Base-by-base conservation (phyloP, 148 eudicot species). In the Limonium bicolor region DNA sequence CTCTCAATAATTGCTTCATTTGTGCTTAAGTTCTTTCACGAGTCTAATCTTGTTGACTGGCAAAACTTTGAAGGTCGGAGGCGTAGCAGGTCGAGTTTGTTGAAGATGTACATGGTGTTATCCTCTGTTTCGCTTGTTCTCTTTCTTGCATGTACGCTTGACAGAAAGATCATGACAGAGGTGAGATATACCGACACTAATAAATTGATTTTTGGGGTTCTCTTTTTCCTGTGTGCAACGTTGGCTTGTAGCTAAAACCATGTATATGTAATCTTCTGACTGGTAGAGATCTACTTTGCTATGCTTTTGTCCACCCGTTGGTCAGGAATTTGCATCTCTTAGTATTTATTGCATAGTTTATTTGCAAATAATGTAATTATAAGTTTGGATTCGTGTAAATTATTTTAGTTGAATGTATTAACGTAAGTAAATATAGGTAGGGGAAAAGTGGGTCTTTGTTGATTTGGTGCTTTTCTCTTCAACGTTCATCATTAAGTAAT, bases 51-150 rank as follows among this genome's bases (percentile, higher is more conserved):
- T 41, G 27, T 20, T 41, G 15, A 1, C 11, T 20, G 27, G 12
- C 13, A 11, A 11, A 1, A 17, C 43, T 14, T 39, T 67, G 46
- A 55, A 81, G 92, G 92, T 34, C 71, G 80, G 41, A 77, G 67
- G 48, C 70, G 56, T 36, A 81, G 92, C 65, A 61, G 64, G 27
- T 49, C 52, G 28, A 53, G 50, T 52, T 50, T 67, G 29, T 77
- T 76, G 76, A 80, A 55, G 67, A 54, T 61, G 39, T 73, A 77
- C 64, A 56, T 81, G 51, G 20, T 77, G 45, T 41, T 61, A 19
- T 73, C 84, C 17, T 50, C 66, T 18, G 36, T 54, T 27, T 72
- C 76, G 16, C 21, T 56, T 15, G 23, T 65, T 16, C 61, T 71
- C 20, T 73, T 74, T 12, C 37, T 55, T 35, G 63, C 60, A 48